These are phyloP conservation scores for Trametes gibbosa DNA, from an alignment of 768 basidiomycete genomes.

Conservation along the genomic window DNA sequence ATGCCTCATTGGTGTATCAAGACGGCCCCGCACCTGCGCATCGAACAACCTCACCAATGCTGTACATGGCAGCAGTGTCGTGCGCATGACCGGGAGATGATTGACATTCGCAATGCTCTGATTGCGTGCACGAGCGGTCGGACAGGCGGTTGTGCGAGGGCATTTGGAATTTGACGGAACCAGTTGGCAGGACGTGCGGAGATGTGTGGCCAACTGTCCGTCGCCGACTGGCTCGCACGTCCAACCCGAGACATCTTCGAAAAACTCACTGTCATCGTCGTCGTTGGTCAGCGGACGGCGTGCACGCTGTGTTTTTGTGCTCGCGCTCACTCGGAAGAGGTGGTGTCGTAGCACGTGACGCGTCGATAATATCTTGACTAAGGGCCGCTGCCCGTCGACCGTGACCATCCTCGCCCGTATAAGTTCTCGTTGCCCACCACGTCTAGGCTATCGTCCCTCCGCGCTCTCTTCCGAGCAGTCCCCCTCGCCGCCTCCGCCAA, in stretches of 20 bases:
- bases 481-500: conserved; percentile 27
- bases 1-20: too few relatives aligned
- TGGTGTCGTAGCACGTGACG: conserved; percentile 21
- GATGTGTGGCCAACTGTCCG: neutral
- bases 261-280: neutral
- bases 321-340: too few relatives aligned
- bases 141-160: neutral
- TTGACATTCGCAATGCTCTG: neutral
- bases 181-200: too few relatives aligned
- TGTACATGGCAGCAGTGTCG: neutral
- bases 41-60: neutral
- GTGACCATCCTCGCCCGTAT: conserved; percentile 21
- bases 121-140: neutral
- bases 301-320: neutral
- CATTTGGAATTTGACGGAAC: neutral
- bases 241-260: neutral
- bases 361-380: conserved; percentile 18
- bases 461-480: conserved; percentile 30
- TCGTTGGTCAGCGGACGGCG: conserved; percentile 3
- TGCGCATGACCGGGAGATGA: neutral
- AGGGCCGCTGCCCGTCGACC: conserved; percentile 3
- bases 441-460: conserved; percentile 30
- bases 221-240: neutral
- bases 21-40: too few relatives aligned
- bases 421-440: conserved; percentile 22